Base-by-base conservation (phyloP, 2,329 filamentous ascomycete species). In the Aspergillus felis region DNA sequence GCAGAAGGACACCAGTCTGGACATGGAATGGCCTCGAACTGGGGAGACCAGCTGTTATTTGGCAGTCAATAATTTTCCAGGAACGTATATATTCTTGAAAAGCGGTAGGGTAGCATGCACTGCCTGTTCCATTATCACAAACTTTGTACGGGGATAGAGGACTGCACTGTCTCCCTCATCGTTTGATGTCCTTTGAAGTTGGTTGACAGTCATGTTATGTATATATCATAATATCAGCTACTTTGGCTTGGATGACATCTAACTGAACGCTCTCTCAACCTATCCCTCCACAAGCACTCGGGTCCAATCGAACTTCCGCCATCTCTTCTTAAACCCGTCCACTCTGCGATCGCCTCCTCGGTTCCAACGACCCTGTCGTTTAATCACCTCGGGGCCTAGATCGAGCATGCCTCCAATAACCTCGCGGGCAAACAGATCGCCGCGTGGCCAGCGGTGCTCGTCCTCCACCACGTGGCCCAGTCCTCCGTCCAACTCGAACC, bases 261-360 rank as follows among this genome's bases (percentile, higher is more conserved):
- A 38, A 38, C 7, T 38, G 32, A 38, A 38, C 3, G 5, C 14
- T 7, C 14, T 38, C 14, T 6, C 32, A 5, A 38, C 14, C 60
- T 61, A 75, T 46, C 72, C 79, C 64, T 85, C 83, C 42, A 81
- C 76, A 62, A 88, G 73, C 29, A 86, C 79, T 64, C 82, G 83
- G 28, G 86, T 89, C 88, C 94, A 99, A 79, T 99, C 94, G 78
- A 94, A 97, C 76, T 92, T 92, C 65, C 84, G 85, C 94, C 94
- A 99, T 49, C 84, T 82, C 78, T 88, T 93, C 78, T 84, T 88
- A 69, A 95, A 99, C 2, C 79, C 84, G 2, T 93, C 91, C 0
- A 89, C 79, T 64, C 93, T 82, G 38, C 78, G 69, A 68, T 82
- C 80, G 65, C 88, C 88, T 3, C 82, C 84, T 71, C 84, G 85